Percentiles rank a stretch among this genome's conserved stretches.
These are phyloP conservation scores for Dacryopinax spathularia DNA, from an alignment of 768 basidiomycete species.

Conservation along the genomic window DNA sequence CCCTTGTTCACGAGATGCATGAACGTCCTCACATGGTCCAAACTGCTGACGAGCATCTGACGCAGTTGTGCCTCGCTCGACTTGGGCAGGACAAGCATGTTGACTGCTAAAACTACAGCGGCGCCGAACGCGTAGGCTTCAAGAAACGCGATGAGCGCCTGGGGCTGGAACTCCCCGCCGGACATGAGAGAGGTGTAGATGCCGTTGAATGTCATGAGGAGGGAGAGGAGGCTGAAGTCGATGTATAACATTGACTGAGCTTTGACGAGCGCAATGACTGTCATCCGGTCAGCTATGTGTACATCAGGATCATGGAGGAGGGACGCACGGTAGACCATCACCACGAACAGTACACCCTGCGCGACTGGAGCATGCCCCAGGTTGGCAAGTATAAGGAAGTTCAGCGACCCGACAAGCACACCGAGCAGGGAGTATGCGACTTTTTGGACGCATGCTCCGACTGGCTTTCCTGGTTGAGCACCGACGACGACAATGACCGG, in stretches of 20 bases:
- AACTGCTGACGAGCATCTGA: slow-evolving; percentile 16
- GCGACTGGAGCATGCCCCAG: slow-evolving; percentile 18
- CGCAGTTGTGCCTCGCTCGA: slow-evolving; percentile 20
- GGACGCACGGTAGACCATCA: slow-evolving; percentile 17
- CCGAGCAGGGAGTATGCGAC: slow-evolving; percentile 12
- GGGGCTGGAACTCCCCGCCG: background rate
- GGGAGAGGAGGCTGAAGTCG: slow-evolving; percentile 18
- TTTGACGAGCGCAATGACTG: slow-evolving; percentile 20
- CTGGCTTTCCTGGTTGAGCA: slow-evolving; percentile 16
- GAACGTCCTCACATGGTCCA: slow-evolving; percentile 18
- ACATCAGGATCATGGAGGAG: background rate
- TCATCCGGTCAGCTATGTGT: background rate
- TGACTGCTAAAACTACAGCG: slow-evolving; percentile 20
- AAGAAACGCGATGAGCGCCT: background rate
- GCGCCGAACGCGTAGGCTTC: background rate
- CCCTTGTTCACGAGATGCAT: slow-evolving; percentile 10
- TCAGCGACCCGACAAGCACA: slow-evolving; percentile 13
- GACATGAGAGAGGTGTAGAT: background rate
- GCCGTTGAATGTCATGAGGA: slow-evolving; percentile 15
- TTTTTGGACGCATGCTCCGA: slow-evolving; percentile 16
- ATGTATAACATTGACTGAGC: slow-evolving; percentile 18
- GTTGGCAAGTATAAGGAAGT: slow-evolving; percentile 22
- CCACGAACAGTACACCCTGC: slow-evolving; percentile 21
- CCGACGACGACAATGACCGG: slow-evolving; percentile 19
- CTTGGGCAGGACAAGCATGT: slow-evolving; percentile 19